phyloP scores from a whole-genome alignment of 2,329 filamentous ascomycete species.

The Hypoxylon sp. region DNA sequence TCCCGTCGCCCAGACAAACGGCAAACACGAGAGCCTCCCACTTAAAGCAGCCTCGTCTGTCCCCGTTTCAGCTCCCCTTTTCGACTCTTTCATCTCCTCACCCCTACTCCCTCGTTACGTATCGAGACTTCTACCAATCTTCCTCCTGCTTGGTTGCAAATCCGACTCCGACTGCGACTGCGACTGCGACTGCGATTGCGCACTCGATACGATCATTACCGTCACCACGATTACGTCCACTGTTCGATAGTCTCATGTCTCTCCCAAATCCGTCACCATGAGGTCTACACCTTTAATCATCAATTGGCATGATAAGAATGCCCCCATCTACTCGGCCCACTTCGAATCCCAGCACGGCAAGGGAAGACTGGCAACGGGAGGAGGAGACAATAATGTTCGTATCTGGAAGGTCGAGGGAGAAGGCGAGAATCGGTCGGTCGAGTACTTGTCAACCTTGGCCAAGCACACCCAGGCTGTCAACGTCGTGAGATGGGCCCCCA shows the following conservation, averaged over 20 bases:
- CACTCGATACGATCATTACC: too few species aligned
- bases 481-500: conserved; percentile 94
- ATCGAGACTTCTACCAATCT: neutral
- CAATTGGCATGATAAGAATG: conserved; percentile 98
- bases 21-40: conserved; percentile 5
- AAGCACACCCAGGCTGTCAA: conserved; percentile 98
- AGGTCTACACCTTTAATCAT: conserved; percentile 96
- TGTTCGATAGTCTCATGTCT: conserved; percentile 30
- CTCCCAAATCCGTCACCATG: conserved; percentile 65
- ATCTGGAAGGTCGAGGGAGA: conserved; percentile 89
- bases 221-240: conserved; percentile 20
- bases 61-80: neutral
- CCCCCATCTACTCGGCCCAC: conserved; percentile 95
- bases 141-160: conserved; percentile 6
- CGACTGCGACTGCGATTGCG: conserved; percentile 1
- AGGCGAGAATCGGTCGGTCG: conserved; percentile 86
- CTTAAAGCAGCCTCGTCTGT: conserved; percentile 22
- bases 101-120: neutral
- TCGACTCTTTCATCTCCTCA: neutral
- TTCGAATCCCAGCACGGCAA: conserved; percentile 92
- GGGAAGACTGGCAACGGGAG: conserved; percentile 89
- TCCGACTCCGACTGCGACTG: neutral
- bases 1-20: conserved; percentile 3
- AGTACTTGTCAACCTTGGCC: conserved; percentile 87
- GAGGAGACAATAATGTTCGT: conserved; percentile 95